phyloP scores from a whole-genome alignment of 2,329 filamentous ascomycete species.

The Penicillium sclerotigenum region DNA sequence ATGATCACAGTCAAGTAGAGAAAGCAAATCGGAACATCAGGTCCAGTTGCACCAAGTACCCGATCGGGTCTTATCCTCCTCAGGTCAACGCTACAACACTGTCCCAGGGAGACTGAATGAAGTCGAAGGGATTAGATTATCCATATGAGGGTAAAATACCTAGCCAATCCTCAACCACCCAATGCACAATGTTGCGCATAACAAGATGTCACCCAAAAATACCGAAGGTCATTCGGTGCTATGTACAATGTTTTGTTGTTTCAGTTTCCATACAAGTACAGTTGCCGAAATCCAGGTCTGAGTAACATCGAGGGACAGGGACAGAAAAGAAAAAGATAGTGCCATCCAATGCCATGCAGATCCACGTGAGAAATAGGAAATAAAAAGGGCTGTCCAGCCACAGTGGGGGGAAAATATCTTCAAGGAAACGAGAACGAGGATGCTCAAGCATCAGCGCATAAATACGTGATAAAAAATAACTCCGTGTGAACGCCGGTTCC shows the following conservation, averaged over 20 bases:
- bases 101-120: not conserved
- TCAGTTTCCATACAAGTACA: constrained; percentile 2
- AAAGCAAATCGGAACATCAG: not conserved
- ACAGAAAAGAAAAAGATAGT: not conserved
- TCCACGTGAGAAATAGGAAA: not conserved
- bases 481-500: constrained; percentile 1
- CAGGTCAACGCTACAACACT: no score
- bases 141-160: not conserved
- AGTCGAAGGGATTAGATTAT: constrained; percentile 1
- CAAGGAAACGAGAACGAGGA: not conserved
- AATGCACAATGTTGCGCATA: not conserved
- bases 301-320: not conserved
- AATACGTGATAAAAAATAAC: not conserved
- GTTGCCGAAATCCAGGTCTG: not conserved
- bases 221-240: not conserved
- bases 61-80: not conserved
- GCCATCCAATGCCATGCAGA: not conserved
- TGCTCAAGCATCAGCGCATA: not conserved
- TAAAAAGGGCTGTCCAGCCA: not conserved
- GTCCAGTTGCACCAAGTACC: not conserved
- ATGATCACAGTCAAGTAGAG: not conserved
- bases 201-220: not conserved
- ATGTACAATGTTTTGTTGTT: constrained; percentile 3
- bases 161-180: not conserved
- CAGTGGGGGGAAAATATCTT: not conserved